These are phyloP conservation scores for Fusarium avenaceum DNA, from an alignment of 2,329 filamentous ascomycete species.

Conservation along the genomic window DNA sequence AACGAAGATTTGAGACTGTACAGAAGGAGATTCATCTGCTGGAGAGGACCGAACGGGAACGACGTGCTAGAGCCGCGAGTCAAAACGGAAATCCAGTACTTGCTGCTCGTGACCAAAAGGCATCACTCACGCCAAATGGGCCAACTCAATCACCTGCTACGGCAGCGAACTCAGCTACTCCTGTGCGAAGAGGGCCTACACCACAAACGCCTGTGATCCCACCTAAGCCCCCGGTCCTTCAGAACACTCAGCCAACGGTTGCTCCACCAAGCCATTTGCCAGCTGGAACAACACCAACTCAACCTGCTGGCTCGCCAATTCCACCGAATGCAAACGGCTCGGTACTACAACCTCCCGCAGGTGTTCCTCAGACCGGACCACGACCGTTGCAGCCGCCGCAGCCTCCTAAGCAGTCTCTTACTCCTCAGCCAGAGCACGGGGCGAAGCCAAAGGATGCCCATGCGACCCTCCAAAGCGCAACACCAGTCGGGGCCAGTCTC, in stretches of 20 bases:
- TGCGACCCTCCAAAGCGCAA: slow-evolving; percentile 40
- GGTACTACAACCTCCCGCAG: slow-evolving; percentile 56
- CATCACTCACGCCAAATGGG: slow-evolving; percentile 45
- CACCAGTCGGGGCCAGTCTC: slow-evolving; percentile 48
- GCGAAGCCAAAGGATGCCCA: slow-evolving; percentile 50
- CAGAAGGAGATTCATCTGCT: slow-evolving; percentile 77
- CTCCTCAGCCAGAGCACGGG: slow-evolving; percentile 53
- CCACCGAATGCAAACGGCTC: slow-evolving; percentile 49
- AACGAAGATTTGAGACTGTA: slow-evolving; percentile 73
- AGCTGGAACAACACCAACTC: slow-evolving; percentile 48
- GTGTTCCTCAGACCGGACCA: slow-evolving; percentile 51
- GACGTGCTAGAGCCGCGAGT: slow-evolving; percentile 55
- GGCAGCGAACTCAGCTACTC: slow-evolving; percentile 36
- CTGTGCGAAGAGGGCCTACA: slow-evolving; percentile 48
- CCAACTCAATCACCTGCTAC: slow-evolving; percentile 44
- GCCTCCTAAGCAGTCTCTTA: slow-evolving; percentile 51
- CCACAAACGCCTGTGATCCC: slow-evolving; percentile 55
- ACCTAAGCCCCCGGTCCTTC: slow-evolving; percentile 51
- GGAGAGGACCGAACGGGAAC: slow-evolving; percentile 63
- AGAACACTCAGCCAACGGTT: slow-evolving; percentile 45
- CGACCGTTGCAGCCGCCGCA: slow-evolving; percentile 53
- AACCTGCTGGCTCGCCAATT: slow-evolving; percentile 51
- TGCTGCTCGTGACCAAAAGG: slow-evolving; percentile 53
- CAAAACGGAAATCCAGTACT: slow-evolving; percentile 53
- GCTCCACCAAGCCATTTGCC: slow-evolving; percentile 50